Base-by-base conservation (phyloP, 441 rosid genomes). In the Bocquillonia castaneifolia region DNA sequence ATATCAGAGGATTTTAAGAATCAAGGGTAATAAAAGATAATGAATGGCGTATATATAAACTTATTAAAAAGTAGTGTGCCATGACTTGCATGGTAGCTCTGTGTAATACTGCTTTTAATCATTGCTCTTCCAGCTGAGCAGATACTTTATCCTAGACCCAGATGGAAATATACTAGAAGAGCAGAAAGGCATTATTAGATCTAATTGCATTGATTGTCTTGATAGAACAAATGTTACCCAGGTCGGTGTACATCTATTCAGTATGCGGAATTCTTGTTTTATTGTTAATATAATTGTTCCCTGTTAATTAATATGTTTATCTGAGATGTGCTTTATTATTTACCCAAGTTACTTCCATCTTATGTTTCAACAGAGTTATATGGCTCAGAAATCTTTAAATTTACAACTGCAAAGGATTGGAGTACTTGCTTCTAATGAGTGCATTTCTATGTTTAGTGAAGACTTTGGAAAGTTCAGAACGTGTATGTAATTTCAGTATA, bases 171-270 rank as follows among this genome's bases (percentile, higher is more conserved):
- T 86, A 76, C 79, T 87, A 67, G 88, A 76, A 75, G 95, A 93
- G 79, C 99, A 93, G 88, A 89, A 82, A 77, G 97, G 99, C 63
- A 77, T 89, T 48, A 67, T 93, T 71, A 87, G 99, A 79, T 82
- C 96, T 60, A 93, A 93, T 78, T 93, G 99, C 83, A 93, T 93
- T 65, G 99, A 93, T 73, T 91, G 96, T 83, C 92, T 93, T 72
- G 99, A 93, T 79, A 88, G 99, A 69, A 91, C 99, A 72, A 93
- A 93, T 77, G 99, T 93, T 47, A 91, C 96, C 64, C 99, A 93
- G 99, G 99, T 93, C 64, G 69, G 79, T 61, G 18, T 31, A 61
- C 58, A 59, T n/a, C n/a, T n/a, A n/a, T n/a, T n/a, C n/a, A 67
- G 22, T 26, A 40, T 6, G 25, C 14, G 13, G 29, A 20, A 18